Evolutionary conservation across 192 early-diverging fungal species (phyloP), one percentile per base, ranked within the genome.

Genomic region (Umbelopsis sp.): DNA sequence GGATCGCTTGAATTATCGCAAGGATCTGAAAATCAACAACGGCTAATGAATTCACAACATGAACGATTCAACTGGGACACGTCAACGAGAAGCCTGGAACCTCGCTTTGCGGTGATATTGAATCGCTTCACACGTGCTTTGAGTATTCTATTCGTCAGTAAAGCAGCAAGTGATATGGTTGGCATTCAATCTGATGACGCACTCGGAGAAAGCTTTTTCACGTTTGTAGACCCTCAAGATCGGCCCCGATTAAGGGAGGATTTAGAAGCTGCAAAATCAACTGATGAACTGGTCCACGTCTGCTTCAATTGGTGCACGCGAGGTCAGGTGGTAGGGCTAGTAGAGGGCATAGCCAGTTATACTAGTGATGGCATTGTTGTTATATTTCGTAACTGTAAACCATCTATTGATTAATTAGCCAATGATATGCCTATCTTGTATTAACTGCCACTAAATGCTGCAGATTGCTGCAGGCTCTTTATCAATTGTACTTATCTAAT

Each of bases 301-400:
- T 61, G 55, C 55, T 61, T 61, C 55, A 27, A 61, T 61, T 61
- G 55, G 55, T 18, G 55, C 55, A 61, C 55, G 55, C 25, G 55
- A 61, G 55, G 55, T 61, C 55, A 61, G 30, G 55, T 61, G 55
- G 55, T 61, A 15, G 27, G 55, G 12, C 30, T 61, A 13, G 27
- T 61, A 16, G 55, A 61, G 30, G 55, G 55, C 15, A 61, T 61
- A 61, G 21, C 55, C 27, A 61, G 55, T 25, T 61, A 30, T 25
- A 61, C 55, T 3, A 61, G 55, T 25, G 55, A 61, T 18, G 55
- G 55, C 0, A 61, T 61, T 61, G 30, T 61, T 8, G 30, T 61
- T 11, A 30, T 61, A 61, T 61, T 61, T 8, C 55, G 55, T 16
- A 61, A 61, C 27, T 61, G 55, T 18, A 61, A 35, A 30, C 27